Conservation (phyloP, 768 basidiomycete genomes). For the Lepiota subincarnata region DNA sequence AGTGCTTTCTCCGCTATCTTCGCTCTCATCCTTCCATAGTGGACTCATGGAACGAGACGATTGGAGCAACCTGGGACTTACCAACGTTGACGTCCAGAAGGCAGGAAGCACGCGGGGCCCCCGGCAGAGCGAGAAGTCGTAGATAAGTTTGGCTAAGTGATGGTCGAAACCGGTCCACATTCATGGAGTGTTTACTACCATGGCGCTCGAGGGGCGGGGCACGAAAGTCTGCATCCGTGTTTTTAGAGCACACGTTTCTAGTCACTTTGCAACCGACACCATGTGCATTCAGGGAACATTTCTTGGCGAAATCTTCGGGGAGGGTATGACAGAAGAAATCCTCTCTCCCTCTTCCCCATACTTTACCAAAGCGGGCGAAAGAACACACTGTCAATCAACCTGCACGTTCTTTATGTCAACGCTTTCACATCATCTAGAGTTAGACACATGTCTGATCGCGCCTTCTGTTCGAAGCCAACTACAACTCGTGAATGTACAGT, state of each 20-base stretch:
- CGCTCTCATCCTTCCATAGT: constrained; percentile 32
- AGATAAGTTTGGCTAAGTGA: too few relatives aligned
- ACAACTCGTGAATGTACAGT: not conserved
- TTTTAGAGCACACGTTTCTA: not conserved
- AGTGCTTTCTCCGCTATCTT: not conserved
- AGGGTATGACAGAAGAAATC: not conserved
- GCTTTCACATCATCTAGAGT: not conserved
- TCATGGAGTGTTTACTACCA: too few relatives aligned
- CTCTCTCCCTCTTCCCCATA: not conserved
- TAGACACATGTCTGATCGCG: not conserved
- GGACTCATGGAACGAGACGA: constrained; percentile 88
- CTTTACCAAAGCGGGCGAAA: not conserved
- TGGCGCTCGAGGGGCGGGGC: too few relatives aligned
- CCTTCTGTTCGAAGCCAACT: not conserved
- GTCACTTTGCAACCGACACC: not conserved
- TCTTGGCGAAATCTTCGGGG: not conserved
- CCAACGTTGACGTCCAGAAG: constrained; percentile 38
- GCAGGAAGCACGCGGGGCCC: constrained; percentile 14
- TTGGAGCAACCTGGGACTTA: constrained; percentile 81
- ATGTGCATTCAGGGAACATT: not conserved
- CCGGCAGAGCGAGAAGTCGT: not conserved
- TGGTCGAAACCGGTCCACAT: too few relatives aligned
- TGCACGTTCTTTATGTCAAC: not conserved
- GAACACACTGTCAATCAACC: not conserved
- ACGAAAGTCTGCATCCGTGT: too few relatives aligned